phyloP scores from a whole-genome alignment of 1,284 basidiomycete genomes.

The Ustilago shanxiensis region DNA sequence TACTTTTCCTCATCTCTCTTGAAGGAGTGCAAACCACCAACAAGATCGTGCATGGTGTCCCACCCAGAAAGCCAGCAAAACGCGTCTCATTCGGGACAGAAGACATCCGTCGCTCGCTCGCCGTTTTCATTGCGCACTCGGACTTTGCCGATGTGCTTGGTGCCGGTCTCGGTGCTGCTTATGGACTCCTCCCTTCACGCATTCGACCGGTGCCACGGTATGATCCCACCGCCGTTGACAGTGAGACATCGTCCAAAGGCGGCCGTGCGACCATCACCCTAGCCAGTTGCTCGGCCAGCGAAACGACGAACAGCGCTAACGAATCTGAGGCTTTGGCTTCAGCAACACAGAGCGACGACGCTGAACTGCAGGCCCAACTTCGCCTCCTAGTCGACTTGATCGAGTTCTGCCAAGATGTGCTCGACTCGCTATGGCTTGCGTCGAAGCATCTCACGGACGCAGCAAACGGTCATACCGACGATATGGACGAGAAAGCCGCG shows the following conservation, averaged over 20 bases:
- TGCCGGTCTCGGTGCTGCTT: constrained; percentile 92
- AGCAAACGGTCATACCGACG: neutral
- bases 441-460: constrained; percentile 31
- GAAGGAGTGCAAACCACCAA: constrained; percentile 20
- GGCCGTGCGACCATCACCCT: constrained; percentile 29
- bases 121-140: constrained; percentile 92
- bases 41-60: neutral
- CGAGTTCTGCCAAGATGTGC: constrained; percentile 90
- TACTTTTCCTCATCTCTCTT: constrained; percentile 92
- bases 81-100: constrained; percentile 32
- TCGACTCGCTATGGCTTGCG: constrained; percentile 44
- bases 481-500: constrained; percentile 19
- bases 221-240: constrained; percentile 38
- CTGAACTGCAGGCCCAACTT: constrained; percentile 83
- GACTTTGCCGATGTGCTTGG: constrained; percentile 96
- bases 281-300: constrained; percentile 35
- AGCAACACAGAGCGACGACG: constrained; percentile 72
- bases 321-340: constrained; percentile 29
- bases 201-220: constrained; percentile 30
- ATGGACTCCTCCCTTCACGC: constrained; percentile 81
- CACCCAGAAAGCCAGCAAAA: constrained; percentile 14
- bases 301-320: neutral
- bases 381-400: constrained; percentile 89
- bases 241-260: neutral
- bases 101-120: constrained; percentile 75